These are phyloP conservation scores for Senecio squalidus DNA, from an alignment of 140 eudicot genomes.

Conservation along the genomic window DNA sequence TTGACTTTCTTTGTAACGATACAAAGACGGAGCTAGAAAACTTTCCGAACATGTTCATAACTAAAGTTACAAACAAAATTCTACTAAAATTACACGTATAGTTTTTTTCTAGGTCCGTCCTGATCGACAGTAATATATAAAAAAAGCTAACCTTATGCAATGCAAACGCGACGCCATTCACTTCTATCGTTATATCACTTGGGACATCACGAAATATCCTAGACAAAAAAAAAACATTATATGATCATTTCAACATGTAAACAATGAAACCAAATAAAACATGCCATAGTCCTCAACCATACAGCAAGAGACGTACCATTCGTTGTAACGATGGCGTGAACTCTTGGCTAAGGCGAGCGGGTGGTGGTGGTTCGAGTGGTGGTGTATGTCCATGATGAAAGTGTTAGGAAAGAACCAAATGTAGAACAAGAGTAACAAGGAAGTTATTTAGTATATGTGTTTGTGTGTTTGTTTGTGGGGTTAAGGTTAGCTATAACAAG, in stretches of 20 bases:
- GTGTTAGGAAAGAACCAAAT: conserved; percentile 14
- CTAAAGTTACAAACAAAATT: neutral
- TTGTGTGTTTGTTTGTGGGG: conserved; percentile 43
- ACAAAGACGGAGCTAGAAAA: too few species aligned
- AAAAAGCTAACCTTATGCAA: conserved; percentile 62
- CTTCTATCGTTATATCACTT: conserved; percentile 91
- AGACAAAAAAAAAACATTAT: conserved; percentile 21
- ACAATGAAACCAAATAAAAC: neutral
- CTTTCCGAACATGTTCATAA: too few species aligned
- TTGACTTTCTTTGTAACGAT: neutral
- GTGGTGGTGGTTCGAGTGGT: conserved; percentile 42
- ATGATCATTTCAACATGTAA: neutral
- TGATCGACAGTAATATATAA: neutral
- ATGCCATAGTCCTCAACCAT: neutral
- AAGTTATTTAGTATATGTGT: conserved; percentile 18
- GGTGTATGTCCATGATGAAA: conserved; percentile 57
- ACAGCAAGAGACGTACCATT: conserved; percentile 57
- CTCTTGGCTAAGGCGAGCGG: conserved; percentile 61
- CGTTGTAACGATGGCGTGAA: conserved; percentile 66
- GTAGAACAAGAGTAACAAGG: conserved; percentile 10
- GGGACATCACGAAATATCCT: conserved; percentile 99
- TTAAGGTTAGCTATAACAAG: conserved; percentile 33
- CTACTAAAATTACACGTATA: too few species aligned
- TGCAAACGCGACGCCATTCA: conserved; percentile 61
- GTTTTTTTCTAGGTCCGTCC: too few species aligned